phyloP scores from a whole-genome alignment of 192 early-diverging fungal genomes.

The Entophlyctis luteolus region DNA sequence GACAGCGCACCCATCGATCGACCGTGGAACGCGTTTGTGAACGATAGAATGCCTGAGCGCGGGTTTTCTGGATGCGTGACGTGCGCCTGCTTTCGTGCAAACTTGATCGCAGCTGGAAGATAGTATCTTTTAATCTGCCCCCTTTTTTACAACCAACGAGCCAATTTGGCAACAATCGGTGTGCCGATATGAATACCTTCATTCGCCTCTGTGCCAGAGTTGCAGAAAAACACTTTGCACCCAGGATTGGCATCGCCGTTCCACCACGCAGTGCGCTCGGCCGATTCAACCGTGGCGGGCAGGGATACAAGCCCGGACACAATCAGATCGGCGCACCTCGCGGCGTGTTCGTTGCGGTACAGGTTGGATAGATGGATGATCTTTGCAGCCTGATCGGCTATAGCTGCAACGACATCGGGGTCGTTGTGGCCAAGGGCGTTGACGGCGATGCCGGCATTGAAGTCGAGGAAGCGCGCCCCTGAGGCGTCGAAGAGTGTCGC shows the following conservation, averaged over 20 bases:
- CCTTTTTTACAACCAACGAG: no score
- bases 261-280: neutral
- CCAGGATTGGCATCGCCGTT: constrained; percentile 42
- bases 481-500: constrained; percentile 72
- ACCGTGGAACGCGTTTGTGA: constrained; percentile 93
- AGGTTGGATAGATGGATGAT: constrained; percentile 88
- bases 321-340: constrained; percentile 68
- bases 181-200: constrained; percentile 59
- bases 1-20: constrained; percentile 93
- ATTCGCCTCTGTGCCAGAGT: constrained; percentile 97
- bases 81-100: constrained; percentile 86
- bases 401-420: constrained; percentile 61
- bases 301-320: constrained; percentile 66
- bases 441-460: constrained; percentile 93
- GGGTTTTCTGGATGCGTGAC: constrained; percentile 39
- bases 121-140: no score
- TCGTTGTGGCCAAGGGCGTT: constrained; percentile 88
- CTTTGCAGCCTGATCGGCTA: constrained; percentile 78
- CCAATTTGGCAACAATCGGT: no score
- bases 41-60: constrained; percentile 69
- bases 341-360: constrained; percentile 87
- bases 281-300: neutral
- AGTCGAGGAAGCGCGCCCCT: constrained; percentile 81
- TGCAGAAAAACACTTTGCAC: constrained; percentile 87
- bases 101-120: constrained; percentile 76